These are phyloP conservation scores for Capronia coronata DNA, from an alignment of 2,329 filamentous ascomycete species.

Conservation along the genomic window DNA sequence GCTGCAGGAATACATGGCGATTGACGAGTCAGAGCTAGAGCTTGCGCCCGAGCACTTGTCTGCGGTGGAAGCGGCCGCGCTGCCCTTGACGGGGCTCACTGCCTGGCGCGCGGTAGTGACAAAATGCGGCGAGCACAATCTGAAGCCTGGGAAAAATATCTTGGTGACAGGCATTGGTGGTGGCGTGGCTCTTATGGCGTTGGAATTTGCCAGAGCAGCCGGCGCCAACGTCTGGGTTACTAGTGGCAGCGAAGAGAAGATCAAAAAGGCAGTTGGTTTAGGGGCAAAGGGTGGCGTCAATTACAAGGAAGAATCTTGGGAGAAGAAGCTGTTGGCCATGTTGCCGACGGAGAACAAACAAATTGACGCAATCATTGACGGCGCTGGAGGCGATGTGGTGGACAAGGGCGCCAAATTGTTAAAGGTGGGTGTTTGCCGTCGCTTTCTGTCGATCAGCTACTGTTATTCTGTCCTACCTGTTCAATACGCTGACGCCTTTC, in stretches of 20 bases:
- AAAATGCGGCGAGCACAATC: slow-evolving; percentile 53
- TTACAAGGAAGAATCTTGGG: slow-evolving; percentile 76
- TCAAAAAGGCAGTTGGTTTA: slow-evolving; percentile 61
- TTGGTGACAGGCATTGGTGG: slow-evolving; percentile 88
- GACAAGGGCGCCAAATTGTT: slow-evolving; percentile 60
- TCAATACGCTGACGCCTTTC: slow-evolving; percentile 2
- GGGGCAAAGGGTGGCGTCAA: slow-evolving; percentile 76
- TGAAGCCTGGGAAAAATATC: slow-evolving; percentile 59
- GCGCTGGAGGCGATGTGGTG: slow-evolving; percentile 82
- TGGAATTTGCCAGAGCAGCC: slow-evolving; percentile 70
- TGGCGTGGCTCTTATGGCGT: slow-evolving; percentile 74
- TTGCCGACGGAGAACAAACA: slow-evolving; percentile 60
- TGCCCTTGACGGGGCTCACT: slow-evolving; percentile 80
- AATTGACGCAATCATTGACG: slow-evolving; percentile 81
- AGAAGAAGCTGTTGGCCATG: slow-evolving; percentile 58
- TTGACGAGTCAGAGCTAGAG: slow-evolving; percentile 68
- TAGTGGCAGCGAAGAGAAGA: slow-evolving; percentile 66
- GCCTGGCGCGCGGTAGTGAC: slow-evolving; percentile 79
- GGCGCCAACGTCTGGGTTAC: slow-evolving; percentile 78
- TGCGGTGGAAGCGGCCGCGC: slow-evolving; percentile 68
- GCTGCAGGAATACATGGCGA: slow-evolving; percentile 63
- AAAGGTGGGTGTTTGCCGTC: slow-evolving; percentile 45
- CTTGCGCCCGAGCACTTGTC: slow-evolving; percentile 65
- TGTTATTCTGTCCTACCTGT: neutral
- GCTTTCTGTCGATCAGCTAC: neutral